A percentile compares a stretch with the other conserved stretches of the same genome.
Evolutionary conservation across 306 rosid species (phyloP).

Genomic region (Prunus mongolica): DNA sequence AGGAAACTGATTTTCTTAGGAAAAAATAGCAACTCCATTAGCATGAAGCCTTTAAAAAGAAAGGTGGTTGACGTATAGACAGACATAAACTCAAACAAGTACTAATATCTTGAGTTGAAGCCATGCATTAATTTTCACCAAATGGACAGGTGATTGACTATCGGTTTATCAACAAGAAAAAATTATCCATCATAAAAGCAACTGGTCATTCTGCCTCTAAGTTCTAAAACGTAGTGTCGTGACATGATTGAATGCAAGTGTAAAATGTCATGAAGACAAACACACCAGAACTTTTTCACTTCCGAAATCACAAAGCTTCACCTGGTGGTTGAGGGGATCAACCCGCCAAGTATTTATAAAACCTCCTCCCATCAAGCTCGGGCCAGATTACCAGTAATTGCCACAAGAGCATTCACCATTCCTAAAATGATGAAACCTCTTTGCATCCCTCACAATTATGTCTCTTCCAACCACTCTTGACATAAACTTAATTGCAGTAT

Average conservation of each 20-base stretch:
- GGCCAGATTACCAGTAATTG: constrained; percentile 18
- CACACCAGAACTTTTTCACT: constrained; percentile 81
- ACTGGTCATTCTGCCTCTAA: not conserved
- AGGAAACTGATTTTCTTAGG: not conserved
- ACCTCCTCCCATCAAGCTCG: not conserved
- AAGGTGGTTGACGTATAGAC: not conserved
- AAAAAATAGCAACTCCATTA: not conserved
- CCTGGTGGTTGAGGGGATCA: constrained; percentile 83
- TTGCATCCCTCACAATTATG: constrained; percentile 10
- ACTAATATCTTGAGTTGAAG: not conserved
- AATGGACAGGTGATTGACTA: not conserved
- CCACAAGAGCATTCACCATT: constrained; percentile 21
- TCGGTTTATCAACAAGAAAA: not conserved
- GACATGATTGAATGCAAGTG: not conserved
- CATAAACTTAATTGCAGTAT: constrained; percentile 14
- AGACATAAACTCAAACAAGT: not conserved
- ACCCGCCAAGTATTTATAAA: constrained; percentile 38
- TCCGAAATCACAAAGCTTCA: constrained; percentile 84
- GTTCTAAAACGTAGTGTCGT: not conserved
- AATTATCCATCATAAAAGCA: not conserved
- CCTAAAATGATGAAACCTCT: constrained; percentile 9
- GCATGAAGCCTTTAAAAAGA: not conserved
- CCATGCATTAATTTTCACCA: not conserved
- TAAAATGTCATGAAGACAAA: constrained; percentile 2
- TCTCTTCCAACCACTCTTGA: constrained; percentile 11